Conservation (phyloP, 768 basidiomycete species). For the Cantharellus cinnabarinus region DNA sequence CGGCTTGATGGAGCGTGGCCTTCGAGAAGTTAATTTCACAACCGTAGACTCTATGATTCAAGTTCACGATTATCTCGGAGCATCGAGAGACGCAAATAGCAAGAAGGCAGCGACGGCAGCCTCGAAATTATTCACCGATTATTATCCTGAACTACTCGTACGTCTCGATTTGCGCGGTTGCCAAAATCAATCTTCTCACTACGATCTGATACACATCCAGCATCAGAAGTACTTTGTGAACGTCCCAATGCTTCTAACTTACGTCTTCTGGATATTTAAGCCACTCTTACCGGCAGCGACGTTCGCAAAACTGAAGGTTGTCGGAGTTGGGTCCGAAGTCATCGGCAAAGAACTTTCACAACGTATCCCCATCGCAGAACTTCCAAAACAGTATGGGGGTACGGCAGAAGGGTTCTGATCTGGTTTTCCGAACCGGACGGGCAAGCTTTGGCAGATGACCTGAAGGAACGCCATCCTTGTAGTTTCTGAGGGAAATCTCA, state of each 20-base stretch:
- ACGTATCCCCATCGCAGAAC: slow-evolving; percentile 31
- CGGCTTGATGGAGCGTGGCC: slow-evolving; percentile 49
- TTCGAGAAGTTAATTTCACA: slow-evolving; percentile 45
- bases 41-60: slow-evolving; percentile 55
- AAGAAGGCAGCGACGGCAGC: slow-evolving; percentile 62
- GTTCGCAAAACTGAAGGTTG: slow-evolving; percentile 63
- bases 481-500: too few species aligned
- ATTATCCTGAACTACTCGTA: slow-evolving; percentile 60
- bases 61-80: slow-evolving; percentile 65
- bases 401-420: slow-evolving; percentile 27
- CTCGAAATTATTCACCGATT: slow-evolving; percentile 47
- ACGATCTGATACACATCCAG: slow-evolving; percentile 16
- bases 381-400: slow-evolving; percentile 58
- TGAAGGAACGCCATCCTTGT: too few species aligned
- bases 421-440: too few species aligned
- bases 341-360: slow-evolving; percentile 42
- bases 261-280: slow-evolving; percentile 75
- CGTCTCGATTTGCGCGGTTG: background rate
- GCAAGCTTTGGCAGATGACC: too few species aligned
- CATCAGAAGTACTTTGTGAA: slow-evolving; percentile 65
- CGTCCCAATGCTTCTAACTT: slow-evolving; percentile 52
- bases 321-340: slow-evolving; percentile 38
- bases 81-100: slow-evolving; percentile 50
- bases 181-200: background rate
- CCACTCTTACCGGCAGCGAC: slow-evolving; percentile 50